Evolutionary conservation across 345 rosid species (phyloP), one percentile per base, ranked within the genome.

Genomic region (Camelina neglecta): DNA sequence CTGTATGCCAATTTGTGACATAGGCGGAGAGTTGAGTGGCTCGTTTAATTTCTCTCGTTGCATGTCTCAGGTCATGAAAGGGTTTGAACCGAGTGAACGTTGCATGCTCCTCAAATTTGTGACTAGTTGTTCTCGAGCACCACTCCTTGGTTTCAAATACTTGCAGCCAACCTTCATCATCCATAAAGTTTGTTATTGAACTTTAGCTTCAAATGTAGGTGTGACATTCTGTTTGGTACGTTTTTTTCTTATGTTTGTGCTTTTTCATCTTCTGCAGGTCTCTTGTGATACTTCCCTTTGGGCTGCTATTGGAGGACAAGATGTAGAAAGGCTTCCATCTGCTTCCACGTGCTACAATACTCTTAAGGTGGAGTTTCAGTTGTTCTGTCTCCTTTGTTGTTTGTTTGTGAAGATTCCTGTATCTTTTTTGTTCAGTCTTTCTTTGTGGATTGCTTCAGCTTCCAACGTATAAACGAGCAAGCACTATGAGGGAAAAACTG

Each of bases 291-390:
- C 90, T 53, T 86, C 97, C 71, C 85, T 95, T 56, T 92, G 97
- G 99, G 96, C 99, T 29, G 72, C 92, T 50, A 75, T 92, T 73
- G 97, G 99, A 68, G 99, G 99, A 68, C 97, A 91, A 69, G 99
- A 95, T 76, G 93, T 90, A 59, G 99, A 92, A 65, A 86, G 99
- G 76, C 99, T 95, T 81, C 97, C 99, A 67, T 95, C 97, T 31
- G 93, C 99, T 79, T 95, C 99, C 63, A 92, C 99, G 21, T 95
- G 99, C 88, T 92, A 95, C 85, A 95, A 95, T 82, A 95, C 97
- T 71, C 97, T 95, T 65, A 95, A 92, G 97, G 97, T 95, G 72
- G 60, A 60, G 55, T 33, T 64, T 79, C 29, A 26, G 5, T 31
- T 48, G 45, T 63, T 58, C 16, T 62, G 36, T 53, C 74, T 11